Percentiles rank a stretch among this genome's conserved stretches.
These are phyloP conservation scores for Suhomyces pyralidae DNA, from an alignment of 805 yeast species.

Conservation along the genomic window DNA sequence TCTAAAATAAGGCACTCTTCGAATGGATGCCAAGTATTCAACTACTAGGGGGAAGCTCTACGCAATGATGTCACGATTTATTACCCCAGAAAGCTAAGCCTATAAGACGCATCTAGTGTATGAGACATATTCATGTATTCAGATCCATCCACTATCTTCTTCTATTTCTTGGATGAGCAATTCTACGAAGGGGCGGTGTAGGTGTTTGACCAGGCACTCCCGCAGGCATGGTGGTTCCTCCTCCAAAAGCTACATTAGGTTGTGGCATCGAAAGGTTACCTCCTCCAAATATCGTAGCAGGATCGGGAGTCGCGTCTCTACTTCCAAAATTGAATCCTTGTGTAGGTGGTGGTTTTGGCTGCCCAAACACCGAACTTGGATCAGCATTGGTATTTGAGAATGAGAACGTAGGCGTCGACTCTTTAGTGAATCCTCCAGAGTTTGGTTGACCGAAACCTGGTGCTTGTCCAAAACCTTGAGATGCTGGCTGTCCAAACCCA, in stretches of 20 bases:
- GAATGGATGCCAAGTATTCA: neutral
- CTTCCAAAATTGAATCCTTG: constrained; percentile 19
- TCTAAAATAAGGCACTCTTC: neutral
- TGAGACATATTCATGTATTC: neutral
- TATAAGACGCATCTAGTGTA: neutral
- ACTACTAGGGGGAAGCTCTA: neutral
- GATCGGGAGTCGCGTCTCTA: constrained; percentile 30
- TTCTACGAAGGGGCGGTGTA: constrained; percentile 8
- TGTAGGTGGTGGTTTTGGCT: neutral
- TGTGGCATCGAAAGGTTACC: constrained; percentile 6
- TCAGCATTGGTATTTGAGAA: constrained; percentile 3
- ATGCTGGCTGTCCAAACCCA: constrained; percentile 1
- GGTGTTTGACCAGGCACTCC: constrained; percentile 4
- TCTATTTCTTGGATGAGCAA: constrained; percentile 9
- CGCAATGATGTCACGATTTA: neutral
- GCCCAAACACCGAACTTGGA: constrained; percentile 8
- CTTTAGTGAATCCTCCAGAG: constrained; percentile 1
- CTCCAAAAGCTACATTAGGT: constrained; percentile 1
- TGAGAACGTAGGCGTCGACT: constrained; percentile 4
- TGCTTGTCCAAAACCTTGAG: neutral
- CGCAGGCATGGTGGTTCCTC: neutral
- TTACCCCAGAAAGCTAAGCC: neutral
- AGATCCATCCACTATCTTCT: constrained; percentile 1
- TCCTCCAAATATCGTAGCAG: constrained; percentile 28
- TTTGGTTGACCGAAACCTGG: constrained; percentile 3